Percentiles rank a stretch among this genome's conserved stretches.
Evolutionary conservation across 2,329 filamentous ascomycete genomes (phyloP).

Genomic region (Sporothrix globosa): DNA sequence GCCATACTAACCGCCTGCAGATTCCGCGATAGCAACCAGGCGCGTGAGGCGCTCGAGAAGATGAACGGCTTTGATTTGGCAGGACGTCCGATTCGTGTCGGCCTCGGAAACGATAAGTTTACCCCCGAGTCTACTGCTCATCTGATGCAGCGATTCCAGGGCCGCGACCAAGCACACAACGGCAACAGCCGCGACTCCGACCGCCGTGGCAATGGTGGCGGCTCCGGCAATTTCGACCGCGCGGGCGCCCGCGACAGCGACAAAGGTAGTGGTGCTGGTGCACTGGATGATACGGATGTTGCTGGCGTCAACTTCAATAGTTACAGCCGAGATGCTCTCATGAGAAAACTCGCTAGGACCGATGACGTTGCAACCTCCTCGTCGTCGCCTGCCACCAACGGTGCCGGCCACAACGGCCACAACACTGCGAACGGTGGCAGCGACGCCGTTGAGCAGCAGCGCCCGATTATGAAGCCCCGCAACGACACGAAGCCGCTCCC

Average conservation of each 20-base stretch:
- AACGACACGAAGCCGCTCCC: slow-evolving; percentile 66
- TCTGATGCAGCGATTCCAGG: slow-evolving; percentile 88
- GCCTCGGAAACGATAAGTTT: slow-evolving; percentile 99
- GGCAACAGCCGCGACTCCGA: slow-evolving; percentile 43
- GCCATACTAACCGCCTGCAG: slow-evolving; percentile 50
- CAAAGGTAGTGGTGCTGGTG: slow-evolving; percentile 88
- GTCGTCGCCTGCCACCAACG: slow-evolving; percentile 42
- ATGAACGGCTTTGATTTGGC: slow-evolving; percentile 99
- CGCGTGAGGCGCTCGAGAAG: slow-evolving; percentile 92
- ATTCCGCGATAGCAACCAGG: slow-evolving; percentile 86
- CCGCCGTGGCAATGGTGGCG: slow-evolving; percentile 76
- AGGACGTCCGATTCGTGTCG: slow-evolving; percentile 94
- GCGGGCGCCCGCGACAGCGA: slow-evolving; percentile 86
- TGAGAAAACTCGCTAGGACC: slow-evolving; percentile 96
- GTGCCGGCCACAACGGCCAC: slow-evolving; percentile 3
- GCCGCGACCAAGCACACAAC: slow-evolving; percentile 61
- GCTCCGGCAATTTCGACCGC: slow-evolving; percentile 74
- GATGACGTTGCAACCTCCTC: slow-evolving; percentile 60
- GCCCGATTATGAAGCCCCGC: slow-evolving; percentile 75
- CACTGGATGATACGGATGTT: slow-evolving; percentile 95
- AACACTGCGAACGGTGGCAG: not conserved
- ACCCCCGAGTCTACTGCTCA: slow-evolving; percentile 95
- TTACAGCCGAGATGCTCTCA: slow-evolving; percentile 96
- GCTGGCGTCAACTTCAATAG: slow-evolving; percentile 99
- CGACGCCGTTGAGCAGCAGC: slow-evolving; percentile 61